Percentiles rank a stretch among this genome's conserved stretches.
These are phyloP conservation scores for Coemansia sp. DNA, from an alignment of 192 early-diverging fungal genomes.

Conservation along the genomic window DNA sequence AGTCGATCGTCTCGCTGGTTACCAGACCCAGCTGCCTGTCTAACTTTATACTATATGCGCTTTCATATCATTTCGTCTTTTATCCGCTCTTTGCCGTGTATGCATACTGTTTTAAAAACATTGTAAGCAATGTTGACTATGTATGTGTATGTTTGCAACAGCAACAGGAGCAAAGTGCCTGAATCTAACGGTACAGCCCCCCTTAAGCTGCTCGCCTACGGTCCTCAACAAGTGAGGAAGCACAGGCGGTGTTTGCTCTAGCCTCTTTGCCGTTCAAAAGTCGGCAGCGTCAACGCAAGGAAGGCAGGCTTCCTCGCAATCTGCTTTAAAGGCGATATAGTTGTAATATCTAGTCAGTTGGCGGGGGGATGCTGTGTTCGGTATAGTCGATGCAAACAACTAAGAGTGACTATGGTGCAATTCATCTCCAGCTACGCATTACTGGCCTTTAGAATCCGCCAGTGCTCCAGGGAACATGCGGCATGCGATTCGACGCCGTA, in stretches of 20 bases:
- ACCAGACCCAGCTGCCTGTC: constrained; percentile 52
- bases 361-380: neutral
- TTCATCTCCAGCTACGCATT: neutral
- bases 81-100: constrained; percentile 6
- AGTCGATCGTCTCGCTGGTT: constrained; percentile 49
- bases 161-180: constrained; percentile 34
- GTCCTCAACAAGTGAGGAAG: neutral
- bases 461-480: constrained; percentile 69
- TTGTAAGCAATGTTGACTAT: neutral
- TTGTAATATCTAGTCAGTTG: neutral
- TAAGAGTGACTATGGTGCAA: constrained; percentile 12
- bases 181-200: constrained; percentile 32
- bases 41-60: constrained; percentile 9
- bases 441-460: constrained; percentile 29
- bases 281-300: neutral
- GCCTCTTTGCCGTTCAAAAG: neutral
- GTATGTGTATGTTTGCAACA: constrained; percentile 18
- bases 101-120: neutral
- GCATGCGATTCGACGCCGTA: constrained; percentile 61
- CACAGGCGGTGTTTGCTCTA: neutral
- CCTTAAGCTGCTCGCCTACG: constrained; percentile 32
- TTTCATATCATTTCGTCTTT: neutral
- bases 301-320: neutral
- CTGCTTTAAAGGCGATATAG: neutral
- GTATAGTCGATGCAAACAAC: neutral